Base-by-base conservation (phyloP, 768 basidiomycete species). In the Boletus edulis region DNA sequence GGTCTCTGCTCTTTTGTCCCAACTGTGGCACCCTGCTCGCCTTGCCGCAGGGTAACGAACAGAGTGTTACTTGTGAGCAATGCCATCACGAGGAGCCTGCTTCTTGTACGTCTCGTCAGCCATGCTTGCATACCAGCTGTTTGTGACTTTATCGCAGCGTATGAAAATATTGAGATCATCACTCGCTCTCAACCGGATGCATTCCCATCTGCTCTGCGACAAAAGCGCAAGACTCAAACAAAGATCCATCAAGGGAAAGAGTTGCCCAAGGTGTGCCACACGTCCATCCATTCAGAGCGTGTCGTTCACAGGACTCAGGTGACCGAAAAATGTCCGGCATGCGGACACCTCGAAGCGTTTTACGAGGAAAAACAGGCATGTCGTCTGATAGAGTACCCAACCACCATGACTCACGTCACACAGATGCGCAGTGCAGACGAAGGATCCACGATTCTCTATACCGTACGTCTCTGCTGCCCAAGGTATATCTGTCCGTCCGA, bases 101-200 rank as follows among this genome's bases (percentile, higher is more conserved):
- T 2, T 85, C 81, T 46, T 95, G 96, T 98, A 62, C 71, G 91
- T 84, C 37, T 22, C n/a, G 11, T 47, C 45, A 1, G 17, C 15
- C 0, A 4, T 24, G 29, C 17, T 7, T 44, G 15, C 15, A 22
- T 5, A 27, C 7, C 39, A 5, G 22, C 6, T 20, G 15, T 39
- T 20, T 10, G 17, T 50, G 40, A 53, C 34, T 20, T 34, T 32
- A 12, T 42, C 15, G 5, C 61, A 97, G 94, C 93, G 4, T 98
- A 96, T 69, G 94, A 98, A 62, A 90, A 93, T 71, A 87, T 87
- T 29, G 84, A 89, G 59, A 93, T 95, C 46, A 85, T 86, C 49
- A 98, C 97, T 0, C 86, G 84, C 24, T 97, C 95, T 9, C 90
- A 94, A 59, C 90, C 94, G 0, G 91, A 94, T 52, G 96, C 97